Conservation (phyloP, 345 rosid species). For the Boechera stricta region DNA sequence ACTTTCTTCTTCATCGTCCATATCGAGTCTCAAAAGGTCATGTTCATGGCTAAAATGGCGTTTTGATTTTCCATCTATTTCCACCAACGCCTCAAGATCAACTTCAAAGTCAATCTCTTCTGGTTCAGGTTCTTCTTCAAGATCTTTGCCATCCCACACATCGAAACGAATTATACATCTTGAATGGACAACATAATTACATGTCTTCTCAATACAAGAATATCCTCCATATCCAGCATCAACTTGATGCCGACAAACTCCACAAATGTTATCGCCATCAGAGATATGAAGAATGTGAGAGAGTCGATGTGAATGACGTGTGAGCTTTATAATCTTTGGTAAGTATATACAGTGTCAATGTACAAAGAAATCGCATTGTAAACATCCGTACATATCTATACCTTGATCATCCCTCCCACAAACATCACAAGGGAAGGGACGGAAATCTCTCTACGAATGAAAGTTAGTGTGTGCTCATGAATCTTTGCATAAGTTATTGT, state of each 20-base stretch:
- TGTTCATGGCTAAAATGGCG: constrained; percentile 23
- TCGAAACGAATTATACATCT: not conserved
- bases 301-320: not conserved
- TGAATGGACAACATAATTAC: constrained; percentile 1
- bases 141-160: constrained; percentile 29
- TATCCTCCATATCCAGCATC: not conserved
- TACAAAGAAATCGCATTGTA: constrained; percentile 21
- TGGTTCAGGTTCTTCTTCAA: constrained; percentile 3
- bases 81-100: not conserved
- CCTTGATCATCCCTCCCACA: not conserved
- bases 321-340: constrained; percentile 13
- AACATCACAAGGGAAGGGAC: not conserved
- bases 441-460: not conserved
- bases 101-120: not conserved
- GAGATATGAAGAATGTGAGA: not conserved
- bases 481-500: not conserved
- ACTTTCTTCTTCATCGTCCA: not conserved
- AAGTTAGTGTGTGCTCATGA: constrained; percentile 16
- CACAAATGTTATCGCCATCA: not conserved
- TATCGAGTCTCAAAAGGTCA: not conserved
- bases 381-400: constrained; percentile 5
- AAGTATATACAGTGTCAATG: constrained; percentile 5
- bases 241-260: not conserved
- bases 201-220: not conserved
- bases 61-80: not conserved